Percentiles rank a stretch among this genome's conserved stretches.
phyloP scores from a whole-genome alignment of 2,329 filamentous ascomycete genomes.

The Ceratocystis harringtonii region DNA sequence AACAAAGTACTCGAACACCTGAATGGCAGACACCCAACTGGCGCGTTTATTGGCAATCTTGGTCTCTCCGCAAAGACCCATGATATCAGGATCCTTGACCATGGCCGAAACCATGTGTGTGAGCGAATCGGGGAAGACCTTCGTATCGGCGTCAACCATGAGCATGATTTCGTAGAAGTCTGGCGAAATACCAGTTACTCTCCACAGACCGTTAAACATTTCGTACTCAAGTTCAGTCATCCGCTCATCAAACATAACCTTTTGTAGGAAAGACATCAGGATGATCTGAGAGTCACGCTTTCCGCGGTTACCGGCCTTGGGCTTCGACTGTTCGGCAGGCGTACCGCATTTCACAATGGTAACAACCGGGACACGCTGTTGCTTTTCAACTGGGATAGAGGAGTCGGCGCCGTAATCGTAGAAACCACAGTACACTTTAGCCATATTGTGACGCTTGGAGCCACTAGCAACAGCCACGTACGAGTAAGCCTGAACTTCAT shows the following conservation, averaged over 20 bases:
- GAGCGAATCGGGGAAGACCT: constrained; percentile 94
- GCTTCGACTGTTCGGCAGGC: constrained; percentile 61
- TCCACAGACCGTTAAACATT: constrained; percentile 99
- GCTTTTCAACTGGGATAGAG: constrained; percentile 65
- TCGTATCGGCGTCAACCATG: constrained; percentile 98
- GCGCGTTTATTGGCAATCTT: constrained; percentile 98
- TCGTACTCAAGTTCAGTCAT: constrained; percentile 99
- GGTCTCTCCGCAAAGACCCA: constrained; percentile 96
- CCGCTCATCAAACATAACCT: constrained; percentile 99
- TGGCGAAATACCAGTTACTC: constrained; percentile 92
- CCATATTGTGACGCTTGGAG: constrained; percentile 98
- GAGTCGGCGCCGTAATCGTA: constrained; percentile 87
- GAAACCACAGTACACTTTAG: constrained; percentile 94
- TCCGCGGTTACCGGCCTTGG: constrained; percentile 91
- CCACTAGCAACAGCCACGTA: constrained; percentile 94
- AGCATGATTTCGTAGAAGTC: constrained; percentile 97
- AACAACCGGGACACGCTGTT: constrained; percentile 97
- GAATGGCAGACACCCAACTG: constrained; percentile 93
- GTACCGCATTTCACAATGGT: constrained; percentile 91
- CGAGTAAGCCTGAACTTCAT: constrained; percentile 79
- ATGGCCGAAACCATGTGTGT: constrained; percentile 99
- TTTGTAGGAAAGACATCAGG: constrained; percentile 97
- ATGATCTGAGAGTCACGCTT: constrained; percentile 99
- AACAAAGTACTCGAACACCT: constrained; percentile 99
- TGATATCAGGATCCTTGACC: constrained; percentile 98